Percentiles rank a stretch among this genome's conserved stretches.
Conservation (phyloP, 2,329 filamentous ascomycete genomes). For the Xylaria sp. region DNA sequence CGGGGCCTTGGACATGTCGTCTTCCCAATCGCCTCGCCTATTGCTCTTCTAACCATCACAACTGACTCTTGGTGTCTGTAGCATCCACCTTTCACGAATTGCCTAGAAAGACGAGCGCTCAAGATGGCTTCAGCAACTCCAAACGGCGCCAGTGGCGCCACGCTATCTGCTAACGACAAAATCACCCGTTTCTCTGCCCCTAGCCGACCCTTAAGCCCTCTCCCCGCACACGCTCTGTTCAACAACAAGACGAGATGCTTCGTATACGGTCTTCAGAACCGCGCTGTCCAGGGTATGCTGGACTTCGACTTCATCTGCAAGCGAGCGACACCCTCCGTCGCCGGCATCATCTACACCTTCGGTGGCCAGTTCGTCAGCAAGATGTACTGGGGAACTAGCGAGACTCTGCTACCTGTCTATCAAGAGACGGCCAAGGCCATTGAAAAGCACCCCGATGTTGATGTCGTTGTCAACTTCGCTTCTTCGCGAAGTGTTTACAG, state of each 20-base stretch:
- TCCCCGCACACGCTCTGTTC: conserved; percentile 90
- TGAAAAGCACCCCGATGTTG: conserved; percentile 95
- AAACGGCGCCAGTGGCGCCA: conserved; percentile 61
- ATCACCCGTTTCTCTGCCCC: conserved; percentile 96
- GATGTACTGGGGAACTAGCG: conserved; percentile 99
- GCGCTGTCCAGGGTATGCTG: conserved; percentile 91
- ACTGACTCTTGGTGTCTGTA: conserved; percentile 28
- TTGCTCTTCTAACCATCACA: background rate
- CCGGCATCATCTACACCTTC: conserved; percentile 99
- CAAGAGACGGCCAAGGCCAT: conserved; percentile 93
- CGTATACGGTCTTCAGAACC: conserved; percentile 98
- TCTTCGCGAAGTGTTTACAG: conserved; percentile 98
- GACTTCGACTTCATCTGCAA: conserved; percentile 99
- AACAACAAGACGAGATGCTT: conserved; percentile 99
- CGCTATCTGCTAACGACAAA: conserved; percentile 92
- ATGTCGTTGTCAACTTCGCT: conserved; percentile 99
- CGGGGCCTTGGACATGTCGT: background rate
- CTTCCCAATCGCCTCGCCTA: background rate
- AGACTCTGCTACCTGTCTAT: conserved; percentile 98
- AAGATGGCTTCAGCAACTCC: conserved; percentile 67
- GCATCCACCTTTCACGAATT: conserved; percentile 6
- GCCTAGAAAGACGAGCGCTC: conserved; percentile 42
- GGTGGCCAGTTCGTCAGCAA: conserved; percentile 99
- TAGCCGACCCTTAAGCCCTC: conserved; percentile 90
- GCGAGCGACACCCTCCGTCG: conserved; percentile 93